Percentiles rank a stretch among this genome's conserved stretches.
Conservation (phyloP, 2,329 filamentous ascomycete genomes). For the Neonectria magnoliae region DNA sequence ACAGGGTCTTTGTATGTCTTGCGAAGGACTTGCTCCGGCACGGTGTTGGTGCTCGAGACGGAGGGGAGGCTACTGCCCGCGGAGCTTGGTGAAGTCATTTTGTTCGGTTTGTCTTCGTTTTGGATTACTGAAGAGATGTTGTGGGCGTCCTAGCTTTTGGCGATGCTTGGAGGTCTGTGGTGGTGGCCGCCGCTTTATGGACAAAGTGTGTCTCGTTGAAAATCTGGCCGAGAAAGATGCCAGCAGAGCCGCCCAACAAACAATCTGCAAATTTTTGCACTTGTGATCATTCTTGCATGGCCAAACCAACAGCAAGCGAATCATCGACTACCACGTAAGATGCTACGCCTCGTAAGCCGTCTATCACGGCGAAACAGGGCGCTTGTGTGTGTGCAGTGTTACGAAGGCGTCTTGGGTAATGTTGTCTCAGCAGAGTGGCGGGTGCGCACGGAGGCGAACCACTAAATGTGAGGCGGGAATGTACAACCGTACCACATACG, state of each 20-base stretch:
- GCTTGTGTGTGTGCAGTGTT: too few relatives aligned
- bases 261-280: neutral
- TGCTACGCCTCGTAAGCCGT: too few relatives aligned
- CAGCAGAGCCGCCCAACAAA: neutral
- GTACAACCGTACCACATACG: too few relatives aligned
- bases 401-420: too few relatives aligned
- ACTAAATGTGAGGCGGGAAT: too few relatives aligned
- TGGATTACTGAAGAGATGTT: too few relatives aligned
- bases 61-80: neutral
- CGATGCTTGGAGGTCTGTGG: too few relatives aligned
- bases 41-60: neutral
- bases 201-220: neutral
- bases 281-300: neutral
- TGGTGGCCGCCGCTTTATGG: neutral
- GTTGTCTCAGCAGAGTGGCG: too few relatives aligned
- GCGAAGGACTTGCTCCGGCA: neutral
- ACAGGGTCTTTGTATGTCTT: constrained; percentile 1
- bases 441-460: too few relatives aligned
- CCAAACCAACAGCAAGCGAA: neutral
- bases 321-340: too few relatives aligned
- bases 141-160: too few relatives aligned
- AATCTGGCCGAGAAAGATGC: neutral
- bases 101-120: neutral
- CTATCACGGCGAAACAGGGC: too few relatives aligned
- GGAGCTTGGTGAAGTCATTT: neutral